phyloP scores from a whole-genome alignment of 306 rosid species.

The Lathyrus aphaca region DNA sequence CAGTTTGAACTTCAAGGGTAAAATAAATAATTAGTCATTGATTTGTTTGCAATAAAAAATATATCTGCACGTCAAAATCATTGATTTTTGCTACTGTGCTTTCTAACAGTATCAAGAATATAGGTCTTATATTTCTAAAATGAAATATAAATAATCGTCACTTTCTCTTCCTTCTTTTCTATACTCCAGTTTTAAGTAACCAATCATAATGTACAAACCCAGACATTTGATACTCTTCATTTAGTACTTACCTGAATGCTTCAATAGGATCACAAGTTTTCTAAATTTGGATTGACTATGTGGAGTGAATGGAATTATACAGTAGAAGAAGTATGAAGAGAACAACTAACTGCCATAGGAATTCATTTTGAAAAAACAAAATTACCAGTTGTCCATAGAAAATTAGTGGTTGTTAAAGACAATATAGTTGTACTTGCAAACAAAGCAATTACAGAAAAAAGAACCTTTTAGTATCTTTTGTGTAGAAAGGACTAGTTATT shows the following conservation, averaged over 20 bases:
- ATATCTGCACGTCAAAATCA: no score
- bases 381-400: background rate
- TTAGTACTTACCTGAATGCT: no score
- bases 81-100: no score
- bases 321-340: background rate
- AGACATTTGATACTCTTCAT: no score
- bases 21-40: no score
- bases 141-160: background rate
- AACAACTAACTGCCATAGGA: background rate
- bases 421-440: background rate
- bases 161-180: slow-evolving; percentile 1
- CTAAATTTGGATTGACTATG: background rate
- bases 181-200: background rate
- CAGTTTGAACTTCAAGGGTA: no score
- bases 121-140: no score
- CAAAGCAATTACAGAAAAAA: background rate
- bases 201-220: no score
- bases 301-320: background rate
- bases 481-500: slow-evolving; percentile 17
- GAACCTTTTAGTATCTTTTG: background rate
- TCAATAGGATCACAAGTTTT: no score
- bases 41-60: no score
- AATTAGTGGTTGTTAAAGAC: background rate
- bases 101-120: no score
- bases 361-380: background rate